phyloP scores from a whole-genome alignment of 106 monocot species.

The Acanthochlamys bracteata region DNA sequence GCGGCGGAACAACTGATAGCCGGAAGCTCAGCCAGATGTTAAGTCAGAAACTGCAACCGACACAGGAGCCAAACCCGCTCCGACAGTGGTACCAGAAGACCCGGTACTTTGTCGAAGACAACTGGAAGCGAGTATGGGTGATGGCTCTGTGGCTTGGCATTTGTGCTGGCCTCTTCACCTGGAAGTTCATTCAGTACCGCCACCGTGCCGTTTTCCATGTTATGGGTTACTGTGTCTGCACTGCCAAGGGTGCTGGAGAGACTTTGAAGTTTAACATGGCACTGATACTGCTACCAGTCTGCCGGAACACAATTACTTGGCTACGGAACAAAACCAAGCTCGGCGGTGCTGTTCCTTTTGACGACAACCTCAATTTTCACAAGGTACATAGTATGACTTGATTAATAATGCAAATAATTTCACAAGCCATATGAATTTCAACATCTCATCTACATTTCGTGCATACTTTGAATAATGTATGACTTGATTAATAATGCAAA shows the following conservation, averaged over 20 bases:
- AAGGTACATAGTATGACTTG: neutral
- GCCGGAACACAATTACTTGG: conserved; percentile 43
- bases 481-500: neutral
- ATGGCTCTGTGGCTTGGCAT: conserved; percentile 23
- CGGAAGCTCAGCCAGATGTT: conserved; percentile 16
- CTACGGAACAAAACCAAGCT: conserved; percentile 19
- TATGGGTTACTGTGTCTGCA: conserved; percentile 37
- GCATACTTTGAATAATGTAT: neutral
- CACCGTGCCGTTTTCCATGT: conserved; percentile 26
- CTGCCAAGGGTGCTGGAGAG: conserved; percentile 37
- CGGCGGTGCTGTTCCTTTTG: conserved; percentile 22
- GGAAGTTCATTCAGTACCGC: conserved; percentile 39
- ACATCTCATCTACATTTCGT: neutral
- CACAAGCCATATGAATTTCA: too few species aligned
- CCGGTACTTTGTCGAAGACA: conserved; percentile 23
- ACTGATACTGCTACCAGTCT: conserved; percentile 34
- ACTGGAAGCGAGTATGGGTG: conserved; percentile 34
- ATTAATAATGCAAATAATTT: too few species aligned
- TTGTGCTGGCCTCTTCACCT: conserved; percentile 25
- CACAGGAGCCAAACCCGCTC: conserved; percentile 17
- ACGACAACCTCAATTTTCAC: conserved; percentile 18
- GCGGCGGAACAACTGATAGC: conserved; percentile 15
- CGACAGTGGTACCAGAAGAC: conserved; percentile 1
- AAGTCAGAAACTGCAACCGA: conserved; percentile 24
- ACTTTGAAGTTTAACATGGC: conserved; percentile 42